Evolutionary conservation across 2,329 filamentous ascomycete species (phyloP).

Genomic region (Akanthomyces dipterigenus): DNA sequence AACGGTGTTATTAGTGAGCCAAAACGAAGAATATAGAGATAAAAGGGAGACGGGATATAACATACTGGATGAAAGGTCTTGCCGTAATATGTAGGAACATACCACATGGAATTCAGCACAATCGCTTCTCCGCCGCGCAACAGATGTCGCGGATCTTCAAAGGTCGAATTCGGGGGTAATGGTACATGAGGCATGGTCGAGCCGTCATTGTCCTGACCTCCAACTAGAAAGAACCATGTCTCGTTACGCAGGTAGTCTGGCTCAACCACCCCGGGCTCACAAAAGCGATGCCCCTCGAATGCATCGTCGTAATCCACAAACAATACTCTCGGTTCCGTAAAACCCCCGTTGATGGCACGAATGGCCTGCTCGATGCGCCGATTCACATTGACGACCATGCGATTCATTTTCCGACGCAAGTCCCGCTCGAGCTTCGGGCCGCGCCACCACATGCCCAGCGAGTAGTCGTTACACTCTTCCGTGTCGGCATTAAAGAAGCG

Average conservation of each 20-base stretch:
- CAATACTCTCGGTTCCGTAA: constrained; percentile 29
- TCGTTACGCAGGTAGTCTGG: constrained; percentile 36
- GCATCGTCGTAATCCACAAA: constrained; percentile 39
- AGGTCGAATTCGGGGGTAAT: constrained; percentile 24
- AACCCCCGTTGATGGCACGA: constrained; percentile 30
- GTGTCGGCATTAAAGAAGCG: constrained; percentile 41
- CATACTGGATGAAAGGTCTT: constrained; percentile 39
- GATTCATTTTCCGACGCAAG: constrained; percentile 35
- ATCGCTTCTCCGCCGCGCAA: constrained; percentile 22
- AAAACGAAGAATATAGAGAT: neutral
- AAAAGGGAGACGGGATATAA: neutral
- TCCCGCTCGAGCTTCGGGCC: constrained; percentile 34
- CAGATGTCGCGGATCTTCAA: constrained; percentile 32
- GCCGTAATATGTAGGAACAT: constrained; percentile 40
- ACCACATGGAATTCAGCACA: constrained; percentile 34
- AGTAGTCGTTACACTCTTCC: constrained; percentile 35
- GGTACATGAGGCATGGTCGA: constrained; percentile 12
- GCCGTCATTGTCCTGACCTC: constrained; percentile 33
- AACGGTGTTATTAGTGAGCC: constrained; percentile 3
- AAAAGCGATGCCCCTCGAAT: constrained; percentile 41
- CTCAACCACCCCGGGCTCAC: constrained; percentile 32
- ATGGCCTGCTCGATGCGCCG: constrained; percentile 31
- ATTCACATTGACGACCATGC: constrained; percentile 37
- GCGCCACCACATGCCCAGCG: constrained; percentile 40
- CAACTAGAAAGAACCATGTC: constrained; percentile 44